phyloP scores from a whole-genome alignment of 768 basidiomycete species.

The Rhodotorula graminis region DNA sequence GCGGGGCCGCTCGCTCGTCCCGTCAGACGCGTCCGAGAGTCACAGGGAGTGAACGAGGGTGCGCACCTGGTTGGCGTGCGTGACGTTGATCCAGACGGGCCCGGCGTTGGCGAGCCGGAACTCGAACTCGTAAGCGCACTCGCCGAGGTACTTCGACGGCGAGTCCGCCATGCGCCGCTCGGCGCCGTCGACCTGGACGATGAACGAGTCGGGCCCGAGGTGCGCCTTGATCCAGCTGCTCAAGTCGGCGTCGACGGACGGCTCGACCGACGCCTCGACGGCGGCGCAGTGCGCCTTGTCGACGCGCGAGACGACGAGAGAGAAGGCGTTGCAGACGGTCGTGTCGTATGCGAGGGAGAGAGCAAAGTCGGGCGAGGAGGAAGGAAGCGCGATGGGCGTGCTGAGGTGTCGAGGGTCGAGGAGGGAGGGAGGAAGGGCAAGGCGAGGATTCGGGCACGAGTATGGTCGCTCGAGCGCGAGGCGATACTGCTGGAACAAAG shows the following conservation, averaged over 20 bases:
- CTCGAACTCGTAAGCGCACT: slow-evolving; percentile 13
- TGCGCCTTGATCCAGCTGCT: slow-evolving; percentile 1
- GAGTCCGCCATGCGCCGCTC: slow-evolving; percentile 13
- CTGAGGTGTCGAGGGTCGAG: neutral
- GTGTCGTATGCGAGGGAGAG: slow-evolving; percentile 18
- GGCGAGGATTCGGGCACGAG: neutral
- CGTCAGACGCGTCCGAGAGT: too few relatives aligned
- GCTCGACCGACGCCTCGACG: neutral
- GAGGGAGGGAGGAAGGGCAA: neutral
- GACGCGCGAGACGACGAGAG: slow-evolving; percentile 4
- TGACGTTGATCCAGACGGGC: slow-evolving; percentile 16
- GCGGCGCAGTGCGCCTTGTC: neutral
- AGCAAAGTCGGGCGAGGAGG: slow-evolving; percentile 8
- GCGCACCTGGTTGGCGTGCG: neutral
- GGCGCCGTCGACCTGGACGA: slow-evolving; percentile 24
- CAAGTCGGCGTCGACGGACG: neutral
- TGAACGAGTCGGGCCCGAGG: slow-evolving; percentile 26
- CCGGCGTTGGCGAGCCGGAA: slow-evolving; percentile 12
- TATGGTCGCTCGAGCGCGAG: neutral
- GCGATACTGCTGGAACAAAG: neutral
- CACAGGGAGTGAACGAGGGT: neutral
- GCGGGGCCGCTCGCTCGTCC: neutral
- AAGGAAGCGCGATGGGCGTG: neutral
- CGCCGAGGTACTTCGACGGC: slow-evolving; percentile 4
- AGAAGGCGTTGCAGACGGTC: slow-evolving; percentile 24